Evolutionary conservation across 805 yeast genomes (phyloP).

Genomic region (Wickerhamomyces tratensis): DNA sequence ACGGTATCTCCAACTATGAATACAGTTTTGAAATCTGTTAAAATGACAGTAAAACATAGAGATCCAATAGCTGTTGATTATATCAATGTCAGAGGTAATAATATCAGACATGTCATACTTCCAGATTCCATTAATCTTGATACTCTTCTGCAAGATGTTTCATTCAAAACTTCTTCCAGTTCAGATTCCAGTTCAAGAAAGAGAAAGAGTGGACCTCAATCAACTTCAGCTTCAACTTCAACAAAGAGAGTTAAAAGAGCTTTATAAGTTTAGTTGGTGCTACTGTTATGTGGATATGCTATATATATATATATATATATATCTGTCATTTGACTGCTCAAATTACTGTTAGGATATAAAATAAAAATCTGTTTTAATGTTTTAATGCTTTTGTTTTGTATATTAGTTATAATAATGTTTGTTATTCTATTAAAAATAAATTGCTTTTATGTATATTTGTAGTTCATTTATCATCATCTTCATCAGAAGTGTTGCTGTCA

Average conservation of each 20-base stretch:
- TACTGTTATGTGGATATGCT: neutral
- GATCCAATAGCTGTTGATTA: conserved; percentile 65
- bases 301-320: too few relatives aligned
- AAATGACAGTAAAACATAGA: conserved; percentile 62
- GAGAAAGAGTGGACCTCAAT: conserved; percentile 8
- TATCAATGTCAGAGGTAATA: conserved; percentile 83
- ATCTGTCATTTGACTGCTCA: too few relatives aligned
- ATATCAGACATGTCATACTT: conserved; percentile 69
- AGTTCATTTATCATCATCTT: too few relatives aligned
- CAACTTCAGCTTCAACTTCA: conserved; percentile 8
- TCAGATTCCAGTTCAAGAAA: neutral
- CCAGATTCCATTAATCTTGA: conserved; percentile 84
- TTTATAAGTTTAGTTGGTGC: conserved; percentile 5
- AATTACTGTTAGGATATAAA: too few relatives aligned
- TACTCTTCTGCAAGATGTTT: conserved; percentile 39
- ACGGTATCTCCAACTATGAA: conserved; percentile 91
- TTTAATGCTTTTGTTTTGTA: too few relatives aligned
- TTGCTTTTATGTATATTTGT: too few relatives aligned
- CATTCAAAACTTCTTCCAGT: neutral
- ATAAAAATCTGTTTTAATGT: too few relatives aligned
- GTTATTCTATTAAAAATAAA: too few relatives aligned
- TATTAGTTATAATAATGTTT: too few relatives aligned
- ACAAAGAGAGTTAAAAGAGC: conserved; percentile 26
- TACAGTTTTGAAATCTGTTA: conserved; percentile 69
- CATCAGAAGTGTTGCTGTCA: conserved; percentile 6